Percentiles rank a stretch among this genome's conserved stretches.
Evolutionary conservation across 2,329 filamentous ascomycete species (phyloP).

Genomic region (Byssothecium circinans): DNA sequence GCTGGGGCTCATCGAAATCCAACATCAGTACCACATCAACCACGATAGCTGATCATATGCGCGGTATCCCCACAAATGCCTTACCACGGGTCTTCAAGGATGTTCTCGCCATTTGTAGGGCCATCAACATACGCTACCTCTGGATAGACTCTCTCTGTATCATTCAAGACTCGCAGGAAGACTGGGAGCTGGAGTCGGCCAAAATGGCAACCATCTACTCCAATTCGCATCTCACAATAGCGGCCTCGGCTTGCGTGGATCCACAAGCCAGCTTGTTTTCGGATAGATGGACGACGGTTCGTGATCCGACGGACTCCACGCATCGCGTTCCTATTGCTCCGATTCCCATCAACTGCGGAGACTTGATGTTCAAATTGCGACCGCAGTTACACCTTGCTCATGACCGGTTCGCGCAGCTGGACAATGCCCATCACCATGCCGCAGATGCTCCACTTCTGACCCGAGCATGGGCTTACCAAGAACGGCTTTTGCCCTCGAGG

Average conservation of each 20-base stretch:
- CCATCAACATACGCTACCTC: slow-evolving; percentile 7
- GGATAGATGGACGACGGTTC: background rate
- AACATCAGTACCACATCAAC: background rate
- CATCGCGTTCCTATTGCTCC: background rate
- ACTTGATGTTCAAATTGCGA: background rate
- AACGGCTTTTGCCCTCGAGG: slow-evolving; percentile 6
- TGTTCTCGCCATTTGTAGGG: background rate
- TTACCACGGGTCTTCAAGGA: background rate
- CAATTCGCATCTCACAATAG: slow-evolving; percentile 15
- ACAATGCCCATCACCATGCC: background rate
- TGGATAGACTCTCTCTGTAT: slow-evolving; percentile 27
- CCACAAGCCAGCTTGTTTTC: slow-evolving; percentile 1
- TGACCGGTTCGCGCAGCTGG: background rate
- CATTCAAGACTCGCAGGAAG: slow-evolving; percentile 17
- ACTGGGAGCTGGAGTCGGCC: slow-evolving; percentile 17
- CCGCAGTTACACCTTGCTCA: background rate
- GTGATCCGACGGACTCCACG: background rate
- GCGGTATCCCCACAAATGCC: background rate
- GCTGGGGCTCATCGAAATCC: background rate
- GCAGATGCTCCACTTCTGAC: slow-evolving; percentile 6
- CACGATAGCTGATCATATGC: background rate
- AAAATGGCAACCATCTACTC: slow-evolving; percentile 19
- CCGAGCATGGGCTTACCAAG: slow-evolving; percentile 11
- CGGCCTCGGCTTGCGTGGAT: slow-evolving; percentile 5
- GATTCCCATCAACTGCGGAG: background rate